Evolutionary conservation across 2,329 filamentous ascomycete genomes (phyloP), one percentile per base, ranked within the genome.

Genomic region (Celoporthe dispersa): DNA sequence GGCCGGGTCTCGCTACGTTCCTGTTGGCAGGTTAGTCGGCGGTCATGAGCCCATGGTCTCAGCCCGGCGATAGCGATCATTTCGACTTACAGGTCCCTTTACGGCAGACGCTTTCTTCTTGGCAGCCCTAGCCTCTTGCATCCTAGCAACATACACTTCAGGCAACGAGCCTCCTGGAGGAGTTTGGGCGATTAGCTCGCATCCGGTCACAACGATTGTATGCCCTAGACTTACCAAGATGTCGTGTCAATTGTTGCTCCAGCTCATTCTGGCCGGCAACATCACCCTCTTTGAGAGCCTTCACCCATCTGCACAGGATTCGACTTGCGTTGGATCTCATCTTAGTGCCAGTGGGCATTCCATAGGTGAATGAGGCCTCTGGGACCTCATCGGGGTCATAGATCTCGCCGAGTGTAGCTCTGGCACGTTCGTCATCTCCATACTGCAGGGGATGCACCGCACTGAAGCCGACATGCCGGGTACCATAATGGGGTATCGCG

Each of bases 1-100:
- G 86, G 86, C 7, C 84, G 83, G 3, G 75, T 79, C 5, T 79
- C 78, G 39, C 82, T 72, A n/a, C 84, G 83, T 33, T 83, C 76
- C 77, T 82, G 64, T 55, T 41, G 8, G 22, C 8, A 7, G 6
- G 57, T 67, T 33, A 67, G 57, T 67, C n/a, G 60, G 57, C 31
- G 28, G 14, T 12, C 28, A 44, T 66, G 65, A 5, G 8, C 48
- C 9, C 44, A 25, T 25, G 22, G 3, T 55, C 16, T 39, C 39
- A n/a, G 19, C 37, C 57, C 11, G 37, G 31, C 19, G 2, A 51
- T 12, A 9, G 9, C 22, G 6, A n/a, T 16, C 31, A 53, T 4
- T 3, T n/a, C 11, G 35, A 68, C 66, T 68, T 31, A 68, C 66
- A 22, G 70, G 70, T 33, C 70, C 70, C 51, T 55, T 66, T 60